These are phyloP conservation scores for Amaranthus tricolor DNA, from an alignment of 179 eudicot genomes.

Conservation along the genomic window DNA sequence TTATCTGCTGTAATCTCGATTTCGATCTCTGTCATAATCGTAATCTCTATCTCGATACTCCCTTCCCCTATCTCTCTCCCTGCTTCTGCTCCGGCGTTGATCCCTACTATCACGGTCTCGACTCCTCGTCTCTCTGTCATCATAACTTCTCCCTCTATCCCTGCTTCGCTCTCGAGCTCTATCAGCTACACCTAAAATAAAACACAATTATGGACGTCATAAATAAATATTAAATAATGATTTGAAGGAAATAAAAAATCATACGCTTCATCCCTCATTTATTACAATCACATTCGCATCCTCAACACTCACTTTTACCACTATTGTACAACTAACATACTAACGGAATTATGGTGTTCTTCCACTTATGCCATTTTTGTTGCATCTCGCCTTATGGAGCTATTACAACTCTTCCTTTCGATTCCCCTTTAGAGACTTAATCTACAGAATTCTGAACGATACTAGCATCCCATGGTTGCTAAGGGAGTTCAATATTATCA, in stretches of 20 bases:
- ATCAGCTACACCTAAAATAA: slow-evolving; percentile 51
- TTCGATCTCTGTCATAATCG: slow-evolving; percentile 29
- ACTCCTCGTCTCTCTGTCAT: slow-evolving; percentile 58
- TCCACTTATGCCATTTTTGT: no score
- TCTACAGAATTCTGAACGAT: no score
- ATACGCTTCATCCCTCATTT: no score
- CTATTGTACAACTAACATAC: no score
- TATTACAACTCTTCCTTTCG: no score
- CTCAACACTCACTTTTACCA: no score
- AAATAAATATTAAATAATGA: neutral
- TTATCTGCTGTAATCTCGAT: slow-evolving; percentile 34
- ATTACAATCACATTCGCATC: no score
- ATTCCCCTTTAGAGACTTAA: no score
- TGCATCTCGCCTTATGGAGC: no score
- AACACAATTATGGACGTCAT: neutral
- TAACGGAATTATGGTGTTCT: no score
- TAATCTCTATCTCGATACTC: slow-evolving; percentile 50
- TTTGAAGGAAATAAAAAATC: neutral
- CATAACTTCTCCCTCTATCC: slow-evolving; percentile 60
- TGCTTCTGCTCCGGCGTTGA: slow-evolving; percentile 58
- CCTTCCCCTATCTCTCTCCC: slow-evolving; percentile 59
- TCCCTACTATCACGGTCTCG: slow-evolving; percentile 59
- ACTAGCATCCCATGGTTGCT: no score
- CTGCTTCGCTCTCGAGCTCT: slow-evolving; percentile 39
- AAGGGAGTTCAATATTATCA: no score